These are phyloP conservation scores for Amanita thiersii DNA, from an alignment of 768 basidiomycete genomes.

Conservation along the genomic window DNA sequence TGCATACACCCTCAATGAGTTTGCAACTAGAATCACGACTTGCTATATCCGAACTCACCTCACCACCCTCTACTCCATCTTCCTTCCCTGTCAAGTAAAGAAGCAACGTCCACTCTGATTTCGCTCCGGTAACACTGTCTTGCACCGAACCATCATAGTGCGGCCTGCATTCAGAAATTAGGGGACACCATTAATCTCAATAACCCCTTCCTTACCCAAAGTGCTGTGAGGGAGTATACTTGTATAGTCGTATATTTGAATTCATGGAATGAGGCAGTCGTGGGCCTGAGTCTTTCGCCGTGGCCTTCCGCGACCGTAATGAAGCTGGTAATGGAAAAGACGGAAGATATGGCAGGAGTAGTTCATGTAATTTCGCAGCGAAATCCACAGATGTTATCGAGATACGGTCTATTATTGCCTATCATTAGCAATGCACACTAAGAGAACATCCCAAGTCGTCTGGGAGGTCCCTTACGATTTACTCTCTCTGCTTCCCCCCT, in stretches of 20 bases:
- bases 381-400: constrained; percentile 53
- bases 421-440: neutral
- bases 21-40: neutral
- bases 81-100: constrained; percentile 66
- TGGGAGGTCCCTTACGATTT: constrained; percentile 41
- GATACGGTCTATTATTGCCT: constrained; percentile 40
- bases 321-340: constrained; percentile 38
- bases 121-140: constrained; percentile 48
- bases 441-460: neutral
- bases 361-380: constrained; percentile 40
- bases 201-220: constrained; percentile 39
- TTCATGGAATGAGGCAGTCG: constrained; percentile 53
- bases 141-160: constrained; percentile 72
- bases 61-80: constrained; percentile 67
- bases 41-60: constrained; percentile 28
- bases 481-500: constrained; percentile 64
- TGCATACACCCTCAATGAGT: constrained; percentile 3
- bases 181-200: neutral
- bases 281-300: constrained; percentile 13
- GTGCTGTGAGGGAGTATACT: constrained; percentile 53
- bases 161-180: constrained; percentile 22
- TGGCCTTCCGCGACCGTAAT: constrained; percentile 24
- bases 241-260: constrained; percentile 69
- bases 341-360: constrained; percentile 52
- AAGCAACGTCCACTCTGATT: constrained; percentile 73